Conservation (phyloP, 495 filamentous ascomycete genomes). For the Annulohypoxylon nitens region DNA sequence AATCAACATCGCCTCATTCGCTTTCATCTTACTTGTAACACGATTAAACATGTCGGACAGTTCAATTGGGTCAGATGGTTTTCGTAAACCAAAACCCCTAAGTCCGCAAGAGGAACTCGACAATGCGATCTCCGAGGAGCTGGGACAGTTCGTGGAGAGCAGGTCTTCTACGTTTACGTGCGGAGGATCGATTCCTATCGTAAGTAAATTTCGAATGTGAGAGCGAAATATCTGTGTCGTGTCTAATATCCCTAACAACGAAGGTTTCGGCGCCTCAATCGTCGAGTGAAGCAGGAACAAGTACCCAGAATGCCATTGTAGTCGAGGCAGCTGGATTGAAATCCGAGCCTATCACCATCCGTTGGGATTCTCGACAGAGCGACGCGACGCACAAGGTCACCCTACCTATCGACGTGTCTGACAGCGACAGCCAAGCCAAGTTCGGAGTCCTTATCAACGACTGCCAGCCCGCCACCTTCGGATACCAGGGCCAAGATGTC, state of each 20-base stretch:
- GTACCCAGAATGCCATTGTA: not conserved
- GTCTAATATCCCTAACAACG: not conserved
- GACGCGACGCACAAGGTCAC: constrained; percentile 14
- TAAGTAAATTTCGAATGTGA: not conserved
- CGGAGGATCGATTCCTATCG: constrained; percentile 3
- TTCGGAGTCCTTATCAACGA: constrained; percentile 48
- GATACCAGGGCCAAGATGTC: constrained; percentile 58
- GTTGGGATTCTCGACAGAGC: constrained; percentile 13
- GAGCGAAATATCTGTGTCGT: not conserved
- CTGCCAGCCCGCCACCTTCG: constrained; percentile 64
- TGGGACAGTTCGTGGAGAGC: not conserved
- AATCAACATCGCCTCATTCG: not conserved
- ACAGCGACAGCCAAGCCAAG: not conserved
- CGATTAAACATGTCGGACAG: not conserved
- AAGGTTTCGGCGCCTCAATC: not conserved
- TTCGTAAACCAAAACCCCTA: too few species aligned
- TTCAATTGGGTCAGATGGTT: not conserved
- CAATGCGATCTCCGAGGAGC: not conserved
- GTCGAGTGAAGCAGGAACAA: not conserved
- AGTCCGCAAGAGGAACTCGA: not conserved
- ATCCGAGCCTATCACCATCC: constrained; percentile 14
- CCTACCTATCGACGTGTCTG: not conserved
- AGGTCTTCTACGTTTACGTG: constrained; percentile 8
- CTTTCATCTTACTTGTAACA: not conserved
- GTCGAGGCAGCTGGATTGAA: not conserved